Evolutionary conservation across 148 eudicot species (phyloP).

Genomic region (Cornus suecica): DNA sequence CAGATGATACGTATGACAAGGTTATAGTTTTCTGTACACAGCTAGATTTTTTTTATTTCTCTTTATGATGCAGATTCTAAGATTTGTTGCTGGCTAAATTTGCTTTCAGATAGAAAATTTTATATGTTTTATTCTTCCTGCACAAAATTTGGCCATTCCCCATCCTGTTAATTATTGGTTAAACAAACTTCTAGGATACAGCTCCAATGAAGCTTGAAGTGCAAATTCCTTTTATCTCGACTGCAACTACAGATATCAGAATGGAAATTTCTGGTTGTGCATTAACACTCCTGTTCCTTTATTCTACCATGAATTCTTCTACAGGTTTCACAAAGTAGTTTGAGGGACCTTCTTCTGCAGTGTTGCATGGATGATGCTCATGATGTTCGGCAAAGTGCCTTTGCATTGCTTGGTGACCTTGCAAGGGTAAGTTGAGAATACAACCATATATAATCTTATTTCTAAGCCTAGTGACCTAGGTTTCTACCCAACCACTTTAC

Average conservation of each 20-base stretch:
- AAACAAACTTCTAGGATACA: neutral
- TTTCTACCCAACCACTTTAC: neutral
- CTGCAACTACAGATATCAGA: neutral
- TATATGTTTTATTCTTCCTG: neutral
- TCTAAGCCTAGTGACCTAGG: neutral
- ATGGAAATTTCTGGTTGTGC: neutral
- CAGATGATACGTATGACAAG: too few species aligned
- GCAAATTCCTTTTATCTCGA: neutral
- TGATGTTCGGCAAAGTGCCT: constrained; percentile 97
- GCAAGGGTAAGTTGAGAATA: constrained; percentile 64
- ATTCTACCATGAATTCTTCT: constrained; percentile 12
- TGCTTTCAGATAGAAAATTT: too few species aligned
- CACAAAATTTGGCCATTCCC: neutral
- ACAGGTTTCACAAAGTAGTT: constrained; percentile 87
- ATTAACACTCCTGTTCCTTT: neutral
- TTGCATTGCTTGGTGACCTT: constrained; percentile 96
- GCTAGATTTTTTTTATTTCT: too few species aligned
- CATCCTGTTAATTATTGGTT: neutral
- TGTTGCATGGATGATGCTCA: constrained; percentile 89
- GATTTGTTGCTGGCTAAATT: neutral
- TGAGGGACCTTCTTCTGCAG: constrained; percentile 84
- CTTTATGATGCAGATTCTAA: too few species aligned
- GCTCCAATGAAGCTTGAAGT: neutral
- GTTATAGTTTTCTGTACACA: too few species aligned
- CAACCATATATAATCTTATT: neutral